Percentiles rank a stretch among this genome's conserved stretches.
phyloP scores from a whole-genome alignment of 2,329 filamentous ascomycete genomes.

The Parascedosporium putredinis region DNA sequence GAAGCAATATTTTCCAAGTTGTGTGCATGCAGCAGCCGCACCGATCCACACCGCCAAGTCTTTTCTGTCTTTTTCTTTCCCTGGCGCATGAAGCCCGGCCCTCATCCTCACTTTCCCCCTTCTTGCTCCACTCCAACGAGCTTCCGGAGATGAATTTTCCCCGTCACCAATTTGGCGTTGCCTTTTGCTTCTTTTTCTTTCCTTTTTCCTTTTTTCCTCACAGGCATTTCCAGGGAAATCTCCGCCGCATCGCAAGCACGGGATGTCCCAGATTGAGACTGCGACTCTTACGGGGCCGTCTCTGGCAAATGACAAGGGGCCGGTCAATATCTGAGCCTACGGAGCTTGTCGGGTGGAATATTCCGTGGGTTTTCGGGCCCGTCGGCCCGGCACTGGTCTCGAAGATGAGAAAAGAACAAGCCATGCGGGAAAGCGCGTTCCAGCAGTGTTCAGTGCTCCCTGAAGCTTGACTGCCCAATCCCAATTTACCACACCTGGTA shows the following conservation, averaged over 20 bases:
- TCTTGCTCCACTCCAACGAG: background rate
- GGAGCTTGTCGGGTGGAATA: background rate
- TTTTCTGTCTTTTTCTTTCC: background rate
- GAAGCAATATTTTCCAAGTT: background rate
- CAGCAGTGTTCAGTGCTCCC: too few relatives aligned
- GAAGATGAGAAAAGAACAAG: too few relatives aligned
- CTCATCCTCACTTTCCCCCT: too few relatives aligned
- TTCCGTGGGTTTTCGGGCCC: background rate
- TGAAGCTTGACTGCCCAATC: too few relatives aligned
- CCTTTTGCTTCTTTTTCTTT: background rate
- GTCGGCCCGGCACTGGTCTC: background rate
- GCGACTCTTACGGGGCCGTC: too few relatives aligned
- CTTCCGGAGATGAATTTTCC: background rate
- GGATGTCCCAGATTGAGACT: background rate
- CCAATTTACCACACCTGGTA: too few relatives aligned
- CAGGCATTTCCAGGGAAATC: background rate
- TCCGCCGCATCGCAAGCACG: background rate
- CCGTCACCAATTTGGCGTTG: background rate
- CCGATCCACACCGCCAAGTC: background rate
- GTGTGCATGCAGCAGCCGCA: constrained; percentile 3
- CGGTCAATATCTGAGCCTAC: background rate
- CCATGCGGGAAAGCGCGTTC: too few relatives aligned
- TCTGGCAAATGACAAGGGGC: background rate
- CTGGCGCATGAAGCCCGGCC: too few relatives aligned
- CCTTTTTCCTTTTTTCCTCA: background rate